Base-by-base conservation (phyloP, 1,284 basidiomycete species). In the Malassezia yamatoensis region DNA sequence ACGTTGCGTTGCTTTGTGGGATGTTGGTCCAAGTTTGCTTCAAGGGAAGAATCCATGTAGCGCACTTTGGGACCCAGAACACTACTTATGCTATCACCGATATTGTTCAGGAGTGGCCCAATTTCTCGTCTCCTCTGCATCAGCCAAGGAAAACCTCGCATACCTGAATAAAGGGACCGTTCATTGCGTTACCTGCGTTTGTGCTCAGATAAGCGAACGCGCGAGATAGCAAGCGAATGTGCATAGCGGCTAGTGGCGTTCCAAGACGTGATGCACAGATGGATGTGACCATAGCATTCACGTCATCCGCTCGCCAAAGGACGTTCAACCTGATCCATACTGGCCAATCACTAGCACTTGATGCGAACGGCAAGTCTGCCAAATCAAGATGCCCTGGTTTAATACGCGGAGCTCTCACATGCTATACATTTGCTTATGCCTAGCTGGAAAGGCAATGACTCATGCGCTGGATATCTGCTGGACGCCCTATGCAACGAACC, bases 91-190 rank as follows among this genome's bases (percentile, higher is more conserved):
- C 29, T 33, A 10, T 35, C 29, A 10, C 29, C 45, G 15, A 47
- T 47, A 20, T 21, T 12, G 34, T 37, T 5, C 11, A 47, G 8
- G 34, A 34, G 16, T 12, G 45, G 45, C 3, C 6, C 33, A 13
- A 47, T 36, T 6, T 9, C 8, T 9, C 18, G 45, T 24, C 20
- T 37, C 16, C 45, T 33, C 45, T 47, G 45, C 32, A 21, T 48
- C 16, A 48, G 32, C 3, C 9, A 2, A 10, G 46, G 11, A 29
- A 3, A 29, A 18, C 3, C 18, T 4, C 36, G 16, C 47, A 38
- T 39, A 49, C 47, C n/a, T 51, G 15, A 5, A 15, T 35, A 20
- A 51, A 56, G 3, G 20, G 33, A 1, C 49, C 43, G 16, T 56
- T 20, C 35, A 56, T 18, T 20, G 44, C 45, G 5, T 44, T 33